Conservation (phyloP, 768 basidiomycete genomes). For the Tulasnella sp. region DNA sequence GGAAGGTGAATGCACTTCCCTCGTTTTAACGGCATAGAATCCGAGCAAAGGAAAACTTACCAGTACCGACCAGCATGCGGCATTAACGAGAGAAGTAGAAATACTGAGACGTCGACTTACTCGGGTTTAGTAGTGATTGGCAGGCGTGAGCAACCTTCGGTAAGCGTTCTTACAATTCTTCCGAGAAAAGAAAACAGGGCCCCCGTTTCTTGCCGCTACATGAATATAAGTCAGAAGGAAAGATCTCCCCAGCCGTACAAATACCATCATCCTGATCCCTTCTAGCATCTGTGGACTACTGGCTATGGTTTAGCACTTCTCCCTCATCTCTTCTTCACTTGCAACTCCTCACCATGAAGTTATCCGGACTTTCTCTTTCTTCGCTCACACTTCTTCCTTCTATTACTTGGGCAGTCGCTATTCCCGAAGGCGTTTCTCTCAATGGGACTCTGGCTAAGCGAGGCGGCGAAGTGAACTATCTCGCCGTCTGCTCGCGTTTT, state of each 20-base stretch:
- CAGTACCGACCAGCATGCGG: no score
- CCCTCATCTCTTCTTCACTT: not conserved
- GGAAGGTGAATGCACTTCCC: constrained; percentile 50
- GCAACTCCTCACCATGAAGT: not conserved
- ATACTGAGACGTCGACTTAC: no score
- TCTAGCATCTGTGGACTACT: no score
- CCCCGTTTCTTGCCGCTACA: not conserved
- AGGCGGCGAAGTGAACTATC: not conserved
- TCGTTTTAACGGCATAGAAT: not conserved
- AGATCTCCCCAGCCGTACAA: not conserved
- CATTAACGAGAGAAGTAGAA: no score
- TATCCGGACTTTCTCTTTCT: not conserved
- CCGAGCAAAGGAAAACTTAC: not conserved
- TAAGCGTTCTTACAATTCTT: not conserved
- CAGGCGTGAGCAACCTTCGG: not conserved
- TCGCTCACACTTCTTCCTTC: not conserved
- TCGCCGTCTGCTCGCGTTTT: not conserved
- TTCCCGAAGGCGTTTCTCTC: not conserved
- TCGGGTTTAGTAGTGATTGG: not conserved
- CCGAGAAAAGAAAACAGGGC: not conserved
- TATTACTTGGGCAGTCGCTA: not conserved
- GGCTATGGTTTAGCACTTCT: no score
- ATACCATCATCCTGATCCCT: not conserved
- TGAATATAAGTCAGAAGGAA: not conserved
- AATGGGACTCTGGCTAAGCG: not conserved